A percentile compares a stretch with the other conserved stretches of the same genome.
These are phyloP conservation scores for Neurospora discreta DNA, from an alignment of 495 filamentous ascomycete species.

Conservation along the genomic window DNA sequence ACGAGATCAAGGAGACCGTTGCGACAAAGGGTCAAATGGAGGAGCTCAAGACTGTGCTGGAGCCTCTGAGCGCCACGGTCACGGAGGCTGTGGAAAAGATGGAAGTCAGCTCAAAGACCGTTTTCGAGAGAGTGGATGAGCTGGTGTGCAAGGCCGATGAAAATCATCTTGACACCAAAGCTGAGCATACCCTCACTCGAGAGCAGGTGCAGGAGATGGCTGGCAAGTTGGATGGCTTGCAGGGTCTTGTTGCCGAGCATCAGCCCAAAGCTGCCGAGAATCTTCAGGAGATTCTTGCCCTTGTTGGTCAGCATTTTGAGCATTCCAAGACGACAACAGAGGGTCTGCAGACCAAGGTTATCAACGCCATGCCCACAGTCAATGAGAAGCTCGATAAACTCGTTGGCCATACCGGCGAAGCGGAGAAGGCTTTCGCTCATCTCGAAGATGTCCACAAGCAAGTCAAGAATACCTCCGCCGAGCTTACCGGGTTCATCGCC, in stretches of 20 bases:
- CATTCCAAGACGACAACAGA: conserved; percentile 41
- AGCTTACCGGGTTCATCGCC: conserved; percentile 76
- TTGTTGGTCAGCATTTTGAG: conserved; percentile 75
- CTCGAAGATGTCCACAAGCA: conserved; percentile 77
- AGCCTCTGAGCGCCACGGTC: conserved; percentile 70
- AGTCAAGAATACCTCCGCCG: conserved; percentile 73
- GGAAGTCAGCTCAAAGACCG: conserved; percentile 60
- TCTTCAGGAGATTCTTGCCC: conserved; percentile 67
- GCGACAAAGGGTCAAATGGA: conserved; percentile 70
- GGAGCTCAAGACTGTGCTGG: conserved; percentile 71
- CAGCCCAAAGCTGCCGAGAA: conserved; percentile 76
- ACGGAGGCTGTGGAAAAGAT: conserved; percentile 78
- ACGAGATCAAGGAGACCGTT: conserved; percentile 56
- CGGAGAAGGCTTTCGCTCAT: conserved; percentile 40
- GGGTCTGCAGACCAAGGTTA: conserved; percentile 43
- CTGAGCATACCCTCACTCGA: conserved; percentile 65
- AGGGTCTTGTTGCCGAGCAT: conserved; percentile 63
- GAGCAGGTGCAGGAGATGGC: conserved; percentile 63
- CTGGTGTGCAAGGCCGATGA: conserved; percentile 68
- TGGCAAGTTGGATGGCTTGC: conserved; percentile 60
- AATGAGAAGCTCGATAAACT: conserved; percentile 82
- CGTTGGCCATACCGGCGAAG: conserved; percentile 54
- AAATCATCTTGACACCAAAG: conserved; percentile 56
- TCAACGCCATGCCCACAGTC: conserved; percentile 42
- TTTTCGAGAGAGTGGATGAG: conserved; percentile 67